phyloP scores from a whole-genome alignment of 345 rosid species.

The Carallia pectinifolia region DNA sequence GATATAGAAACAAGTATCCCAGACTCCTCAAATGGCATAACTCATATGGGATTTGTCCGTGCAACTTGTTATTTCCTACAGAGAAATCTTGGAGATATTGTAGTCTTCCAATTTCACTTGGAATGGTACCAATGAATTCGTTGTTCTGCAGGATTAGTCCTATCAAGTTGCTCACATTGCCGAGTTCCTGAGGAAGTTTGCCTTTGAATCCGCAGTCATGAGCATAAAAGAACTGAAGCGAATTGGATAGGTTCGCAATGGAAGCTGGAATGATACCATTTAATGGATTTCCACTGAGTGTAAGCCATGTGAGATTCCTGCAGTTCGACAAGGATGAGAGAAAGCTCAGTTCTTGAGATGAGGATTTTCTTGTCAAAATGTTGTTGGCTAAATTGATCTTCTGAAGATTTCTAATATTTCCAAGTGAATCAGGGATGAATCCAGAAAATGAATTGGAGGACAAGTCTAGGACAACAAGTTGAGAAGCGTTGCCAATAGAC shows the following conservation, averaged over 20 bases:
- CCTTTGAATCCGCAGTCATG: too few relatives aligned
- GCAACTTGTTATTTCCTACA: neutral
- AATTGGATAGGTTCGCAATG: too few relatives aligned
- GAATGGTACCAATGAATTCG: neutral
- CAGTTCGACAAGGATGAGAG: too few relatives aligned
- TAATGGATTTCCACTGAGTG: too few relatives aligned
- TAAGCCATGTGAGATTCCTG: too few relatives aligned
- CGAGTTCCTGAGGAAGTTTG: neutral
- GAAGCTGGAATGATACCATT: too few relatives aligned
- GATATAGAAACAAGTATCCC: neutral
- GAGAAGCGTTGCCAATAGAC: conserved; percentile 18
- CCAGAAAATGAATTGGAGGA: conserved; percentile 8
- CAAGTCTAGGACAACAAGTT: neutral
- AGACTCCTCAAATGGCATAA: conserved; percentile 1
- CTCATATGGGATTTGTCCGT: neutral
- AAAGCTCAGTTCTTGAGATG: too few relatives aligned
- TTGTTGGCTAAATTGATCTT: too few relatives aligned
- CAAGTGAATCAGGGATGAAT: neutral
- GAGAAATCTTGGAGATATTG: neutral
- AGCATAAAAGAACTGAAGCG: too few relatives aligned
- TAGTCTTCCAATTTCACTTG: neutral
- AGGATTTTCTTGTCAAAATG: neutral
- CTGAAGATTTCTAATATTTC: neutral
- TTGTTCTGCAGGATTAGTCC: neutral
- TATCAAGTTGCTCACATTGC: neutral